Conservation (phyloP, 2,329 filamentous ascomycete species). For the Colletotrichum navitas region DNA sequence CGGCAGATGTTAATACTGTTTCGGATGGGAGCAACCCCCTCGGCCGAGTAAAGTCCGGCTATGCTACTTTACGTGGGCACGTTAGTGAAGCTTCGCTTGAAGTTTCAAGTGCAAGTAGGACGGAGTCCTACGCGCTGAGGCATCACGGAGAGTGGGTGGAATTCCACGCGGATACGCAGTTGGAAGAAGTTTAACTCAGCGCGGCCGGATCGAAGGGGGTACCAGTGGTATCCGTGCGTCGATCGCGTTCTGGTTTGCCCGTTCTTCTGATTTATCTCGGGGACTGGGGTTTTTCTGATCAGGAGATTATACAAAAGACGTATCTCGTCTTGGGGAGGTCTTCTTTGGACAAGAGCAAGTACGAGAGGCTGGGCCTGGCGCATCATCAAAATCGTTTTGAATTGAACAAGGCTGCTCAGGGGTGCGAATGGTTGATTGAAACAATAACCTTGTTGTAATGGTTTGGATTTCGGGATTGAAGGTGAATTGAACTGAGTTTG, state of each 20-base stretch:
- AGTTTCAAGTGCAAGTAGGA: background rate
- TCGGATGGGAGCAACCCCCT: background rate
- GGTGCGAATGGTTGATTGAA: background rate
- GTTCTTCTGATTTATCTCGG: background rate
- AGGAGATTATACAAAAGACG: background rate
- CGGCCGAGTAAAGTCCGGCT: background rate
- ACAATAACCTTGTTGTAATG: background rate
- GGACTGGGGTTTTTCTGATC: background rate
- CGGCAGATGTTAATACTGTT: no score
- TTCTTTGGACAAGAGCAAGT: background rate
- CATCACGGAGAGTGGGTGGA: background rate
- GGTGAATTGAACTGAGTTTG: background rate
- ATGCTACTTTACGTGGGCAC: background rate
- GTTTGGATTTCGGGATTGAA: background rate
- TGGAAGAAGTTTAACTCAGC: background rate
- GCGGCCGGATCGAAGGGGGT: background rate
- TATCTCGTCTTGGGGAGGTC: conserved; percentile 1
- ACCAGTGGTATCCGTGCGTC: background rate
- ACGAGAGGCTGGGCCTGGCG: background rate
- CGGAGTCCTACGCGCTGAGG: background rate
- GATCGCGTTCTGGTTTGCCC: background rate
- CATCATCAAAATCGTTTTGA: background rate
- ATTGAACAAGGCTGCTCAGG: background rate
- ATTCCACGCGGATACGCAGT: background rate
- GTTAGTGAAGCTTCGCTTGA: background rate